Conservation (phyloP, 805 yeast species). For the Wickerhamomyces bovis region DNA sequence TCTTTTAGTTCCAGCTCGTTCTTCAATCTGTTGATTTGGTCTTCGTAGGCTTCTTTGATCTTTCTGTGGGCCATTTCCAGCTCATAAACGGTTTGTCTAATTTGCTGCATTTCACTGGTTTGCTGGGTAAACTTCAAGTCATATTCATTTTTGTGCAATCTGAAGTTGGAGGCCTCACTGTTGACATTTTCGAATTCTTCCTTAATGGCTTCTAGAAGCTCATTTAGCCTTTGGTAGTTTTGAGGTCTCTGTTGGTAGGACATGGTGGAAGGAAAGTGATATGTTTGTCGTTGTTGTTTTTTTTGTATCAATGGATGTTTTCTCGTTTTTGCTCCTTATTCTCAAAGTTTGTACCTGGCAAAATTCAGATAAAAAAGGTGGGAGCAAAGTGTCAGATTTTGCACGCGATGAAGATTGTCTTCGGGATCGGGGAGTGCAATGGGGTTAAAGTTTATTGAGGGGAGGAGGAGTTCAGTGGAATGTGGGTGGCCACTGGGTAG, state of each 20-base stretch:
- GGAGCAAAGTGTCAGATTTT: background rate
- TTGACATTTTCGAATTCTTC: constrained; percentile 83
- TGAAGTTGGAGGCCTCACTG: constrained; percentile 77
- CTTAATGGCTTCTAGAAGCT: constrained; percentile 85
- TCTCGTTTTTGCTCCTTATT: background rate
- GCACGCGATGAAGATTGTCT: background rate
- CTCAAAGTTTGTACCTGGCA: background rate
- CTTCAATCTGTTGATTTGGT: constrained; percentile 80
- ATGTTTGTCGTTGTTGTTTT: background rate
- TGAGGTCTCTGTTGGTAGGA: constrained; percentile 27
- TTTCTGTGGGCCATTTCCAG: constrained; percentile 90
- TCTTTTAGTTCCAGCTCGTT: constrained; percentile 80
- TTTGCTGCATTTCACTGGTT: constrained; percentile 87
- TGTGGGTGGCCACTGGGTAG: background rate
- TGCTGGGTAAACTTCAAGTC: constrained; percentile 89
- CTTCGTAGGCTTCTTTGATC: constrained; percentile 94
- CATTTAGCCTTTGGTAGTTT: constrained; percentile 45
- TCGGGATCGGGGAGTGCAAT: background rate
- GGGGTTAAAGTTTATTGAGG: no score
- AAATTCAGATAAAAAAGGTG: background rate
- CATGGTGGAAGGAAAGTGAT: constrained; percentile 8
- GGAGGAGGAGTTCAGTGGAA: background rate
- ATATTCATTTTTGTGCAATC: constrained; percentile 88
- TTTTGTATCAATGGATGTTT: background rate
- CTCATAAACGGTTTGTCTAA: constrained; percentile 89